phyloP scores from a whole-genome alignment of 2,329 filamentous ascomycete genomes.

The Rugonectria rugulosa region DNA sequence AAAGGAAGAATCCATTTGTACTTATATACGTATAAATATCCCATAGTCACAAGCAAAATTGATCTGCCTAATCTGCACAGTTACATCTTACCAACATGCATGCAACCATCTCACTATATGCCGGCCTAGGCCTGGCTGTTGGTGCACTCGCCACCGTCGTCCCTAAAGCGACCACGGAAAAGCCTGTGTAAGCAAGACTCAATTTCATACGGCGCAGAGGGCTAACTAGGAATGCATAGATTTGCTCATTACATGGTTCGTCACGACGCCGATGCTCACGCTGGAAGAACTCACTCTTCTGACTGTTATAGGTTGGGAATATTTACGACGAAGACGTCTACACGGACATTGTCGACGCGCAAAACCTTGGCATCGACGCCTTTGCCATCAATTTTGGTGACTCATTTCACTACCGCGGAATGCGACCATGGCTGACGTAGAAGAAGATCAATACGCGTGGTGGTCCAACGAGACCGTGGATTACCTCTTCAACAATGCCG shows the following conservation, averaged over 20 bases:
- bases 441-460: constrained; percentile 17
- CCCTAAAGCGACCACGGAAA: not conserved
- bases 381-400: constrained; percentile 21
- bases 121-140: not conserved
- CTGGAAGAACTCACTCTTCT: not conserved
- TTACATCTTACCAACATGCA: not conserved
- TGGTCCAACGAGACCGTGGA: constrained; percentile 13
- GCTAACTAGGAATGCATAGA: not conserved
- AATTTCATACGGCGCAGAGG: not conserved
- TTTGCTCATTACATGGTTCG: constrained; percentile 20
- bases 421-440: no score
- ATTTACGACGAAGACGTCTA: constrained; percentile 2
- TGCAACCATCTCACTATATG: not conserved
- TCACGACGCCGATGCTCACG: not conserved
- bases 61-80: not conserved
- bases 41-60: no score
- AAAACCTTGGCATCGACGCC: constrained; percentile 15
- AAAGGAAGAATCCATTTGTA: no score
- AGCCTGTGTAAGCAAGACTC: constrained; percentile 12
- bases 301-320: not conserved
- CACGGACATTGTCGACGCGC: constrained; percentile 11
- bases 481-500: constrained; percentile 12
- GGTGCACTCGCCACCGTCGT: not conserved
- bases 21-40: no score
- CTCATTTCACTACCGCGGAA: no score